phyloP scores from a whole-genome alignment of 495 filamentous ascomycete genomes.

The Daldinia decipiens region DNA sequence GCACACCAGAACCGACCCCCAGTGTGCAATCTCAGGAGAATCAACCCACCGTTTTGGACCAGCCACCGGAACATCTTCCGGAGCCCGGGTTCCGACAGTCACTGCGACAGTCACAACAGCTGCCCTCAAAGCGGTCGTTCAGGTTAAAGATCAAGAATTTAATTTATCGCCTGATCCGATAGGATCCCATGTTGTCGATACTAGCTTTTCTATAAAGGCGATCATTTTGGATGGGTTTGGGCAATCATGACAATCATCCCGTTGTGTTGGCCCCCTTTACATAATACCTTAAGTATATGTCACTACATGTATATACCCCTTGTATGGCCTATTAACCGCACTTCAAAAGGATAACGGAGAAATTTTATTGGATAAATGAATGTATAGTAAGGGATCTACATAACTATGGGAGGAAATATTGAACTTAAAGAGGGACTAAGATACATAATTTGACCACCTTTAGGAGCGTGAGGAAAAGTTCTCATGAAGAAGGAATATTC shows the following conservation, averaged over 20 bases:
- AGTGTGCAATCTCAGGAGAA: background rate
- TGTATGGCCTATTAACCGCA: background rate
- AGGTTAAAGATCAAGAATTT: slow-evolving; percentile 8
- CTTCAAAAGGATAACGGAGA: background rate
- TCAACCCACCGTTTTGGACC: background rate
- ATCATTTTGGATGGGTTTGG: background rate
- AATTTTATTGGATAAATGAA: background rate
- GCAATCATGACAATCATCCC: background rate
- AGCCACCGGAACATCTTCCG: background rate
- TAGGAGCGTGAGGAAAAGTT: background rate
- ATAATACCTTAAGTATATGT: background rate
- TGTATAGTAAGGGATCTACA: background rate
- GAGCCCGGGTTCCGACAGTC: background rate
- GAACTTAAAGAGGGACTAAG: background rate
- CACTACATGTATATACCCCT: background rate
- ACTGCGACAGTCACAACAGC: background rate
- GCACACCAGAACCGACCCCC: background rate
- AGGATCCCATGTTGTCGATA: background rate
- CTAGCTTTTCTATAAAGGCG: background rate
- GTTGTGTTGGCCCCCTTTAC: background rate
- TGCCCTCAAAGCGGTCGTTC: background rate
- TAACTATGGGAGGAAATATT: background rate
- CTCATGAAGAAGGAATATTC: background rate
- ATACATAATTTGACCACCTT: background rate
- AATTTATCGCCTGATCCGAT: background rate